Evolutionary conservation across 2,329 filamentous ascomycete genomes (phyloP).

Genomic region (Aspergillus pseudoterreus): DNA sequence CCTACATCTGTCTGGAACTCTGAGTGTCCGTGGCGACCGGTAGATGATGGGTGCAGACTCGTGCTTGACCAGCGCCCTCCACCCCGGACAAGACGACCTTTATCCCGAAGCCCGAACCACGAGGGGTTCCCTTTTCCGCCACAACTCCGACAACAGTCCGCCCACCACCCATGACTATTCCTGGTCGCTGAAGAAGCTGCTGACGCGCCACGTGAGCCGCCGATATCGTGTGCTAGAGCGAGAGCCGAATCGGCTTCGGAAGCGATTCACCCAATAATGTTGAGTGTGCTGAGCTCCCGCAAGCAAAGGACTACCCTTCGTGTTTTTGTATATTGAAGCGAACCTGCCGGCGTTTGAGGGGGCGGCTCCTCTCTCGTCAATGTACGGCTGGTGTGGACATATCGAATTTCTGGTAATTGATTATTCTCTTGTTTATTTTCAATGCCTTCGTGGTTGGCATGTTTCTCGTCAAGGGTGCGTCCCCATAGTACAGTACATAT

Average conservation of each 20-base stretch:
- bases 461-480: not conserved
- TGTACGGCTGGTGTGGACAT: not conserved
- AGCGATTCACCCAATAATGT: conserved; percentile 17
- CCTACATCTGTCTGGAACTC: not conserved
- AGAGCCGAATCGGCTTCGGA: conserved; percentile 29
- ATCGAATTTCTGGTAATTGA: not conserved
- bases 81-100: conserved; percentile 12
- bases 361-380: not conserved
- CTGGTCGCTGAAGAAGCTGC: conserved; percentile 27
- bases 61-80: conserved; percentile 11
- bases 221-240: conserved; percentile 29
- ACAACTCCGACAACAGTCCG: not conserved
- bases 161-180: conserved; percentile 12
- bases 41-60: conserved; percentile 20
- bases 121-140: conserved; percentile 6
- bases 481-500: not conserved
- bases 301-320: no score
- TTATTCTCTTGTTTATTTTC: not conserved
- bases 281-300: no score
- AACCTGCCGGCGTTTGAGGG: not conserved
- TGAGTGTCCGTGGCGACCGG: not conserved
- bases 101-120: conserved; percentile 12
- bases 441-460: not conserved
- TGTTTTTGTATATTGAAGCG: not conserved
- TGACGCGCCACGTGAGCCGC: conserved; percentile 24